phyloP scores from a whole-genome alignment of 257 asterid species.

The Fraxinus americana region DNA sequence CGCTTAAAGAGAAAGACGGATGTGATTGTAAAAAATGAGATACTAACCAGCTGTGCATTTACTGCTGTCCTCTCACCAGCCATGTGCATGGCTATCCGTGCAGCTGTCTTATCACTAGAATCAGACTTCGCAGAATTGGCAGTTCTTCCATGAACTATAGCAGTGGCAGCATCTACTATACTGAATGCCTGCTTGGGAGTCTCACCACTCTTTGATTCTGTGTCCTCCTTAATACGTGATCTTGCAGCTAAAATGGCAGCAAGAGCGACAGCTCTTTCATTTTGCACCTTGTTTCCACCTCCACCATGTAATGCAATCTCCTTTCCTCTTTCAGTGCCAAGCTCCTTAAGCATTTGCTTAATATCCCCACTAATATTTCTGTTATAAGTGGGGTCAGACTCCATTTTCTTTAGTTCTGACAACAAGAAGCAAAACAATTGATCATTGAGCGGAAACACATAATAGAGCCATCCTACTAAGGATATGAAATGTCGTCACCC shows the following conservation, averaged over 20 bases:
- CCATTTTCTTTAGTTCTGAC: slow-evolving; percentile 73
- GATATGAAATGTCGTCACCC: slow-evolving; percentile 11
- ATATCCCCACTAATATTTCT: slow-evolving; percentile 84
- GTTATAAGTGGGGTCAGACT: slow-evolving; percentile 83
- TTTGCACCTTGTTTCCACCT: slow-evolving; percentile 91
- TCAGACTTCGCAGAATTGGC: slow-evolving; percentile 93
- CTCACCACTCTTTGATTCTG: slow-evolving; percentile 46
- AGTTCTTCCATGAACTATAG: slow-evolving; percentile 97
- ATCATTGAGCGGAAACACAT: slow-evolving; percentile 11
- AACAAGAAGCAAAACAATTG: slow-evolving; percentile 20
- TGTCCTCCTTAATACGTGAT: slow-evolving; percentile 79
- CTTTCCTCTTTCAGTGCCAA: slow-evolving; percentile 89
- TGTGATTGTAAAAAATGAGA: slow-evolving; percentile 6
- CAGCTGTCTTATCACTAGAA: slow-evolving; percentile 85
- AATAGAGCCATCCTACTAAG: background rate
- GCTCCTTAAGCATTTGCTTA: slow-evolving; percentile 90
- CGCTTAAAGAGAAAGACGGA: slow-evolving; percentile 6
- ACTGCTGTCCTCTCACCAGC: slow-evolving; percentile 94
- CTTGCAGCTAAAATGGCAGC: slow-evolving; percentile 86
- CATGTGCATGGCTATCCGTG: slow-evolving; percentile 95
- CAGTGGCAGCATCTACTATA: slow-evolving; percentile 98
- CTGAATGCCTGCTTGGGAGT: slow-evolving; percentile 71
- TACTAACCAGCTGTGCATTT: slow-evolving; percentile 89
- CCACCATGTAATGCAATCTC: slow-evolving; percentile 97
- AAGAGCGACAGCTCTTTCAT: slow-evolving; percentile 90